Evolutionary conservation across 1,284 basidiomycete species (phyloP), one percentile per base, ranked within the genome.

Genomic region (Exobasidium cylindrosporum): DNA sequence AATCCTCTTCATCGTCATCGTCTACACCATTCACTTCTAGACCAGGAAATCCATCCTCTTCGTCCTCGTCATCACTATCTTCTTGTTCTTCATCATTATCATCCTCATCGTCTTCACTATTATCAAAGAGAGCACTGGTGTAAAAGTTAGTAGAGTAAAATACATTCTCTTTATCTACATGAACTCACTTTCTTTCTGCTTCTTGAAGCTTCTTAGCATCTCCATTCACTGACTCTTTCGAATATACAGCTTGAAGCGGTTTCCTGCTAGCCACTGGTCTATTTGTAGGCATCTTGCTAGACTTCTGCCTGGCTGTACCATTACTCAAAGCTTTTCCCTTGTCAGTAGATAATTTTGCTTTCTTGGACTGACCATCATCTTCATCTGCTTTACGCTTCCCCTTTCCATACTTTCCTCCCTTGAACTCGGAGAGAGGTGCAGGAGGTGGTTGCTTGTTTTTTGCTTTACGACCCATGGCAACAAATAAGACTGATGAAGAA

Each of bases 391-490:
- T 83, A 32, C 71, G 72, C 69, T 80, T 81, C 6, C 67, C 67
- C 71, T 81, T 80, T 63, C 64, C 70, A 24, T 24, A 28, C 47
- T 50, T 50, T 24, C 5, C 47, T 50, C 26, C 26, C 63, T 72
- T 73, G 4, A 59, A 43, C 10, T 55, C 24, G 23, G 4, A 17
- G 0, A 31, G 14, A 1, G 45, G 11, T 23, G 31, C 83, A 1
- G 91, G 92, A 3, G 87, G 83, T 0, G 84, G 86, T 82, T 97
- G 93, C 84, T 96, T 96, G 82, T 90, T 89, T 82, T 90, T 91
- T 69, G 91, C 87, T 74, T 91, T 87, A 79, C 91, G 86, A 74
- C 93, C 93, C 91, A 95, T 92, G n/a, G 21, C n/a, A n/a, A n/a
- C n/a, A n/a, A n/a, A n/a, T n/a, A n/a, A n/a, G n/a, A n/a, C n/a